A percentile compares a stretch with the other conserved stretches of the same genome.
These are phyloP conservation scores for Scytalidium lignicola DNA, from an alignment of 2,329 filamentous ascomycete species.

Conservation along the genomic window DNA sequence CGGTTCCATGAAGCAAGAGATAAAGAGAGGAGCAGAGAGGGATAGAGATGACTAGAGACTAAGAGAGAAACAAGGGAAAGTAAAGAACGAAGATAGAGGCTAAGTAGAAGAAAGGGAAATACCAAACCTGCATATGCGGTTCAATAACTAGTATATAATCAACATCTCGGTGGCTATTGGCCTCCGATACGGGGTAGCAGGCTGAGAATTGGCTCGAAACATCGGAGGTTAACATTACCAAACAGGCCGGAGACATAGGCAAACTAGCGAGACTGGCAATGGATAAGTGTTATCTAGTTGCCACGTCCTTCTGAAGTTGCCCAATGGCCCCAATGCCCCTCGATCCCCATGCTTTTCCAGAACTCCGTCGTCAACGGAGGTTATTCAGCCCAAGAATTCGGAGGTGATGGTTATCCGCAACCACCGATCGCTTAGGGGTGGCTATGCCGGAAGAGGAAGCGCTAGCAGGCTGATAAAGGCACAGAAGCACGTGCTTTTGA, in stretches of 20 bases:
- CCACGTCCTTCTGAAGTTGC: neutral
- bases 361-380: neutral
- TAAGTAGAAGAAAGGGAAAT: neutral
- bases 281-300: neutral
- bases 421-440: too few species aligned
- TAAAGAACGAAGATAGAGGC: neutral
- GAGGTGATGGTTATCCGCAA: too few species aligned
- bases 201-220: neutral
- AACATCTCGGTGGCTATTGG: neutral
- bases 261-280: neutral
- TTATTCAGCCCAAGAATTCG: too few species aligned
- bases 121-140: neutral
- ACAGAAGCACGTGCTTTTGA: too few species aligned
- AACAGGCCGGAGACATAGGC: neutral
- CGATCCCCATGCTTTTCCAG: neutral
- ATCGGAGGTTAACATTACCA: neutral
- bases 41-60: neutral
- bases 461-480: too few species aligned
- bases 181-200: neutral
- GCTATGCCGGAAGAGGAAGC: too few species aligned
- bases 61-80: neutral
- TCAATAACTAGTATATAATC: neutral
- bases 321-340: neutral
- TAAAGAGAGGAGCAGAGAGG: neutral
- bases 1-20: neutral